Base-by-base conservation (phyloP, 2,329 filamentous ascomycete genomes). In the Penicillium janthinellum region DNA sequence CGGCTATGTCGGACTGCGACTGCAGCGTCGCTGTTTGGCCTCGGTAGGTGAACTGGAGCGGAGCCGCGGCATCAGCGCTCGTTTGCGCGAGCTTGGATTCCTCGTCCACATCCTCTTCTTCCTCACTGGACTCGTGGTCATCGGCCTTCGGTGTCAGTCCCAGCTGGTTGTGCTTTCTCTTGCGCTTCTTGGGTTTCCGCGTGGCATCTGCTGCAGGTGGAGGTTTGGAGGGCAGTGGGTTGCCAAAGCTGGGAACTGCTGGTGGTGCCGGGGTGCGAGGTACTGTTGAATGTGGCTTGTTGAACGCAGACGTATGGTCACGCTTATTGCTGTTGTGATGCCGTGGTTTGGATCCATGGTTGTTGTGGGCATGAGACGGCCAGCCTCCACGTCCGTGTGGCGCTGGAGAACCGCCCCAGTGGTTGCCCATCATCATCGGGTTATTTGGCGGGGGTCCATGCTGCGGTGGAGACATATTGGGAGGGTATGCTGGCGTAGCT, bases 1-100 rank as follows among this genome's bases (percentile, higher is more conserved):
- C 85, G 25, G 86, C 84, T 57, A 97, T 83, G 70, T 97, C 92
- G 59, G 85, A 85, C 15, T 82, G 73, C 6, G 81, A 82, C 56
- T 81, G 79, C 25, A 89, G 72, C 0, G 78, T 82, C 3, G 83
- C 72, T 47, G 83, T 80, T 67, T 81, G 74, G n/a, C 84, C 84
- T 64, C 82, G 80, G 67, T 86, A 85, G 57, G 84, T 83, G 63
- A 88, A 82, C 37, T 79, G 77, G 35, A 84, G 67, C 53, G 74
- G 65, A 5, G 64, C 61, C 2, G 64, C 25, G 15, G 51, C 51
- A 38, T 61, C 64, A 17, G 67, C 49, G 44, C 61, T 65, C 3
- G 65, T 60, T 25, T 67, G 63, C 3, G 77, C 76, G n/a, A 79
- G 67, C 51, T 71, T 76, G n/a, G 72, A 67, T 64, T 81, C 78